Evolutionary conservation across 148 eudicot species (phyloP).

Genomic region (Vaccinium vitisidaea): DNA sequence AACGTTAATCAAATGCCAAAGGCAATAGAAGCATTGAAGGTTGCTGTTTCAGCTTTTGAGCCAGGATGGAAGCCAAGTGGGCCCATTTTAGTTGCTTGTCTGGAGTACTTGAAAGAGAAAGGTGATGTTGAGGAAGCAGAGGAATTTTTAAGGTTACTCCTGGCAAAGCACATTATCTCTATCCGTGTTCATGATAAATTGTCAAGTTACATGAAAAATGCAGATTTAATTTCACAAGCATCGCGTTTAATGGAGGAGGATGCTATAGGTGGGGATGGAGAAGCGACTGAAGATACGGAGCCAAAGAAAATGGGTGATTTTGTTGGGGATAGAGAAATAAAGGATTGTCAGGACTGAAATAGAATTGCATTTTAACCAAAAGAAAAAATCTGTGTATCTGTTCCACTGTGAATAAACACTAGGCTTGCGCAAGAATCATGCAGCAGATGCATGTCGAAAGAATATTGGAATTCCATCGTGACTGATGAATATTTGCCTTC

Average conservation of each 20-base stretch:
- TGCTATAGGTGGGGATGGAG: slow-evolving; percentile 8
- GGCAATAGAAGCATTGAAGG: slow-evolving; percentile 38
- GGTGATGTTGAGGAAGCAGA: slow-evolving; percentile 25
- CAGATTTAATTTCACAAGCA: slow-evolving; percentile 1
- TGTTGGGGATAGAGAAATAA: not conserved
- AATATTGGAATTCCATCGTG: not conserved
- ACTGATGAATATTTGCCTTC: not conserved
- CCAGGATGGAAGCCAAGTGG: slow-evolving; percentile 25
- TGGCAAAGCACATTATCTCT: slow-evolving; percentile 22
- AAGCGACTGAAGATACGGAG: not conserved
- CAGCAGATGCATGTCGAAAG: not conserved
- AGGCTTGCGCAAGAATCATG: not conserved
- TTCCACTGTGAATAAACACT: not conserved
- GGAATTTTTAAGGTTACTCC: slow-evolving; percentile 24
- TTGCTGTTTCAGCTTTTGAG: slow-evolving; percentile 13
- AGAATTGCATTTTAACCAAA: not conserved
- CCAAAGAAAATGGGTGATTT: slow-evolving; percentile 5
- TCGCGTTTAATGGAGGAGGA: not conserved
- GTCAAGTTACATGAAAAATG: slow-evolving; percentile 15
- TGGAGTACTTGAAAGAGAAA: slow-evolving; percentile 33
- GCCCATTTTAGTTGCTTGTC: slow-evolving; percentile 22
- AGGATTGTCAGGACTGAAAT: not conserved
- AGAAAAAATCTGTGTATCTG: not conserved
- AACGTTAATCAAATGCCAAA: slow-evolving; percentile 30
- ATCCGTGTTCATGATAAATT: slow-evolving; percentile 13